Evolutionary conservation across 768 basidiomycete species (phyloP).

Genomic region (Boletus reticulatus): DNA sequence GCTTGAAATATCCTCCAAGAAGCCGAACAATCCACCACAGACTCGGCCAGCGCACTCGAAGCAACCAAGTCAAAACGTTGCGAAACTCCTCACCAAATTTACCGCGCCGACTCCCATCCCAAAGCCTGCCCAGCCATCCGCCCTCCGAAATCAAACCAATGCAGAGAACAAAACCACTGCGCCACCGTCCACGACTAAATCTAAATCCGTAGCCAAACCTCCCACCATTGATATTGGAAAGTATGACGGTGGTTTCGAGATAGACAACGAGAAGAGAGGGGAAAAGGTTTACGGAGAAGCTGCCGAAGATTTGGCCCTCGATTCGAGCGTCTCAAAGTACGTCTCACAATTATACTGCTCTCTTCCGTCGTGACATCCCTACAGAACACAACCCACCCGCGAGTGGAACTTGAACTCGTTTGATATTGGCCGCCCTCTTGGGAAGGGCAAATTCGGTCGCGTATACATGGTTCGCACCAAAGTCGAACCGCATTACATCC

Average conservation of each 20-base stretch:
- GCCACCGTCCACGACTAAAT: constrained; percentile 23
- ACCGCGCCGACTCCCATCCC: constrained; percentile 55
- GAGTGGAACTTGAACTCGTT: constrained; percentile 87
- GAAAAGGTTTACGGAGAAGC: constrained; percentile 73
- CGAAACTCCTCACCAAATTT: constrained; percentile 73
- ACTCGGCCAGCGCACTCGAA: constrained; percentile 43
- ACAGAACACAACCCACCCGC: constrained; percentile 69
- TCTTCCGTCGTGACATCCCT: neutral
- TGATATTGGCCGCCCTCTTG: constrained; percentile 92
- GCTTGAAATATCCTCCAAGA: constrained; percentile 60
- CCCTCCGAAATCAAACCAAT: constrained; percentile 41
- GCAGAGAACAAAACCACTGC: constrained; percentile 26
- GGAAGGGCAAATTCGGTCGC: constrained; percentile 99
- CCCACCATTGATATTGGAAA: constrained; percentile 69
- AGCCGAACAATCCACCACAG: constrained; percentile 34
- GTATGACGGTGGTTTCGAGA: constrained; percentile 97
- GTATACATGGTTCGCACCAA: constrained; percentile 99
- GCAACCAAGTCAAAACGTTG: constrained; percentile 60
- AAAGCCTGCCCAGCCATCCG: constrained; percentile 36
- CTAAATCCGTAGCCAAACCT: constrained; percentile 21
- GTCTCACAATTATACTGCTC: constrained; percentile 19
- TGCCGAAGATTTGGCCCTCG: constrained; percentile 77
- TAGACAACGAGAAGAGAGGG: constrained; percentile 80
- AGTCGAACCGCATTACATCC: constrained; percentile 81
- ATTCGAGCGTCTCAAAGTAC: constrained; percentile 73